Base-by-base conservation (phyloP, 805 yeast species). In the Henningerozyma blattae region DNA sequence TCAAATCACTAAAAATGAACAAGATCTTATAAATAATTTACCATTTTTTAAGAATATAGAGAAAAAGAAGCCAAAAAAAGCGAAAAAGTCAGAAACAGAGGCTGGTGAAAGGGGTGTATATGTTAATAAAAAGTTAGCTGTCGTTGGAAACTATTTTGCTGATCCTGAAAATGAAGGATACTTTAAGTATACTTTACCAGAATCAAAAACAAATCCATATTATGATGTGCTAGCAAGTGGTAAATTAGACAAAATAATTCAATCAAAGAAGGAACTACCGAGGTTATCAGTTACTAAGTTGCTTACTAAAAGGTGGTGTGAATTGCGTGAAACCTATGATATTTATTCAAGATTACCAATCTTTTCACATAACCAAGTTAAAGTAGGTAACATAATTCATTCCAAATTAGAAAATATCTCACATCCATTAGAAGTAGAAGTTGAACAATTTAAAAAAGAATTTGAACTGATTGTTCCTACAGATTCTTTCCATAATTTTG, bases 241-340 rank as follows among this genome's bases (percentile, higher is more conserved):
- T 3, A 27, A 12, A 15, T 3, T 15, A 9, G 22, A 18, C 18
- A 9, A 14, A 3, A n/a, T n/a, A n/a, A 13, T 31, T 32, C 18
- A 22, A 10, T n/a, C 14, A n/a, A 32, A 32, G n/a, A 31, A 29
- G 20, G 12, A 19, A 13, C 25, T 17, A 5, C 34, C 34, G 5
- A 39, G 60, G 22, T 36, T 55, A 12, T 52, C 58, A 8, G 85
- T 79, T 4, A 77, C 87, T 0, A 68, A 64, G 35, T 49, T 81
- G 7, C 53, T 77, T 9, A 70, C 78, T 0, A 62, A 68, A 22
- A 54, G 65, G 13, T 80, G 85, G 82, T 81, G 91, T 59, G 89
- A 81, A 51, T 54, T 80, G 30, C 57, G 73, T 27, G 63, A 59
- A 15, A 63, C 67, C 38, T 80, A 72, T 47, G 62, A 65, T 17